These are phyloP conservation scores for Moesziomyces parantarcticus DNA, from an alignment of 1,284 basidiomycete species.

Conservation along the genomic window DNA sequence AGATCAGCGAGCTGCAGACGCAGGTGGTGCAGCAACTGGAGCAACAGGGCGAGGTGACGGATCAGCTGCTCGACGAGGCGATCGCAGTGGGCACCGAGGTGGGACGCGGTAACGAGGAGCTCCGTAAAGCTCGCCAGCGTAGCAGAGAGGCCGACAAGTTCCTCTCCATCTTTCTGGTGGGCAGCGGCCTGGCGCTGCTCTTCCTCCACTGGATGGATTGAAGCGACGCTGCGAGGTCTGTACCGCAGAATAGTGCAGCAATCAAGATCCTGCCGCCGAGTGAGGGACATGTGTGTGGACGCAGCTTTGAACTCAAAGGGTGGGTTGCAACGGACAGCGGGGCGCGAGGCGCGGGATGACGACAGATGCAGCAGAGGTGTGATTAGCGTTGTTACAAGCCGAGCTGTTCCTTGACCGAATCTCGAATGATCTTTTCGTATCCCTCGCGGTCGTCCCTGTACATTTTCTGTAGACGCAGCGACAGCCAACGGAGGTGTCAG, in stretches of 20 bases:
- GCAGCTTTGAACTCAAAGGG: no score
- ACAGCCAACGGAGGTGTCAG: not conserved
- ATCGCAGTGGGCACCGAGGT: slow-evolving; percentile 83
- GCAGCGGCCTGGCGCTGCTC: slow-evolving; percentile 83
- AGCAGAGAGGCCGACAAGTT: slow-evolving; percentile 84
- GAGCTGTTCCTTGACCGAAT: slow-evolving; percentile 62
- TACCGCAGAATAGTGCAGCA: not conserved
- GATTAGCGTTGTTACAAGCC: slow-evolving; percentile 44
- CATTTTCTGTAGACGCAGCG: slow-evolving; percentile 51
- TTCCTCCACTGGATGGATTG: slow-evolving; percentile 77
- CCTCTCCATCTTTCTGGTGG: slow-evolving; percentile 84
- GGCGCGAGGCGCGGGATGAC: no score
- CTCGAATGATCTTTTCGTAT: slow-evolving; percentile 64
- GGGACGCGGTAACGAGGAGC: slow-evolving; percentile 84
- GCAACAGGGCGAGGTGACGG: slow-evolving; percentile 86
- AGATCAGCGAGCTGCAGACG: slow-evolving; percentile 88
- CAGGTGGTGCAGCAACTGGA: slow-evolving; percentile 86
- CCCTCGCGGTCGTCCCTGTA: slow-evolving; percentile 63
- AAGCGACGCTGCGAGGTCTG: slow-evolving; percentile 1
- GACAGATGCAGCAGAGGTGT: not conserved
- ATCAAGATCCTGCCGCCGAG: not conserved
- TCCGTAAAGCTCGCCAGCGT: slow-evolving; percentile 82
- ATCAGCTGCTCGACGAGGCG: slow-evolving; percentile 87
- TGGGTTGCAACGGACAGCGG: no score
- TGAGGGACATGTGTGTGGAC: not conserved